Evolutionary conservation across 495 filamentous ascomycete genomes (phyloP).

Genomic region (Tuber magnatum): DNA sequence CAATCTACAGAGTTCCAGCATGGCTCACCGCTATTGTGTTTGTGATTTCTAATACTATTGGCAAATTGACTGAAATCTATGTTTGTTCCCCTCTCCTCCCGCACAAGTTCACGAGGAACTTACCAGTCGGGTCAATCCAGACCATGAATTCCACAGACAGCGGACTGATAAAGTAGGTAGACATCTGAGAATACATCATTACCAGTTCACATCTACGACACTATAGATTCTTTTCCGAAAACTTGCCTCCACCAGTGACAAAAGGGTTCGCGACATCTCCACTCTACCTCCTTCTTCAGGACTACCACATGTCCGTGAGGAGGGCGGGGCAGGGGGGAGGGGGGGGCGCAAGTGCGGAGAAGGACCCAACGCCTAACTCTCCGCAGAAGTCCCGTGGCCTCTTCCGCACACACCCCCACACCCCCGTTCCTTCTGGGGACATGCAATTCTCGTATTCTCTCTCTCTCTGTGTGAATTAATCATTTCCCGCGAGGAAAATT

Average conservation of each 20-base stretch:
- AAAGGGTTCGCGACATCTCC: neutral
- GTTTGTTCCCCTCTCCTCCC: neutral
- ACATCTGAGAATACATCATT: neutral
- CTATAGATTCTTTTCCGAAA: neutral
- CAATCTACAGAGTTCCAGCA: neutral
- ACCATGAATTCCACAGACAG: neutral
- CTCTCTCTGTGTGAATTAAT: too few species aligned
- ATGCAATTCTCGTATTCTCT: neutral
- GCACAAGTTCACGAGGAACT: neutral
- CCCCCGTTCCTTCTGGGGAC: neutral
- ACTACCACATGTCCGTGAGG: neutral
- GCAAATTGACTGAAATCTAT: neutral
- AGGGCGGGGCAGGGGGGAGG: neutral
- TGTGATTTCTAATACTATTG: neutral
- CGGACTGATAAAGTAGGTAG: neutral
- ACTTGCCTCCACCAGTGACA: neutral
- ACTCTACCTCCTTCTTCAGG: neutral
- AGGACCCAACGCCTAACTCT: neutral
- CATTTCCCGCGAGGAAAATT: neutral
- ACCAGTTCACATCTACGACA: neutral
- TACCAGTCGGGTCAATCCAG: neutral
- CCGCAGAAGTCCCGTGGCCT: neutral
- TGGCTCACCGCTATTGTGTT: neutral
- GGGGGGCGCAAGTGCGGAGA: too few species aligned
- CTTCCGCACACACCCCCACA: neutral